Percentiles rank a stretch among this genome's conserved stretches.
phyloP scores from a whole-genome alignment of 2,329 filamentous ascomycete genomes.

The Xylariaceae sp. region DNA sequence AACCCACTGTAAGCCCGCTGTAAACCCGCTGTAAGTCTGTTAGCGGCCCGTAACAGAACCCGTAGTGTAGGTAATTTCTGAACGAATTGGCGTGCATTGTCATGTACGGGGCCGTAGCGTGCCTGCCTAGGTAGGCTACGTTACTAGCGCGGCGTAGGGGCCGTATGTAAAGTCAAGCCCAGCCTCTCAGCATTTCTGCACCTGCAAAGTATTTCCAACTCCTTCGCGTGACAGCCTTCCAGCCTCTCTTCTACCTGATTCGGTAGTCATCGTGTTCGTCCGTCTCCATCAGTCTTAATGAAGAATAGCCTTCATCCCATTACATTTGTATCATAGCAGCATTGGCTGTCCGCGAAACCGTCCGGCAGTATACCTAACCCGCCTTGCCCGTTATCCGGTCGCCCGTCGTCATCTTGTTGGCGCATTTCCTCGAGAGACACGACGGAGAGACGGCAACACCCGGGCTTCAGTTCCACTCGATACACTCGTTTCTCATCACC shows the following conservation, averaged over 20 bases:
- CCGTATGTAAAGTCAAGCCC: slow-evolving; percentile 6
- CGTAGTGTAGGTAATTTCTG: too few species aligned
- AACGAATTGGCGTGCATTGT: too few species aligned
- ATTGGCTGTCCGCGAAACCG: not conserved
- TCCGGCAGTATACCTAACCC: not conserved
- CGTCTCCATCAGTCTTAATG: not conserved
- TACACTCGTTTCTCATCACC: not conserved
- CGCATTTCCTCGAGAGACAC: not conserved
- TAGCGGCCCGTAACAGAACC: too few species aligned
- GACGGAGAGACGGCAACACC: not conserved
- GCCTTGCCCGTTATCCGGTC: not conserved
- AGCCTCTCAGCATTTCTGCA: slow-evolving; percentile 20
- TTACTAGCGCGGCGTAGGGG: too few species aligned
- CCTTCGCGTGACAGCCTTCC: slow-evolving; percentile 10
- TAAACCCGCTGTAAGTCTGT: too few species aligned
- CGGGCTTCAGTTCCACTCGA: not conserved
- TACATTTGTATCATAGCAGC: not conserved
- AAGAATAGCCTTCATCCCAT: not conserved
- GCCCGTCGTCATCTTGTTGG: not conserved
- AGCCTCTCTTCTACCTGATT: slow-evolving; percentile 5
- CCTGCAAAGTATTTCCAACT: slow-evolving; percentile 1
- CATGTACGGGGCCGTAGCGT: too few species aligned
- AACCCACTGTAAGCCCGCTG: too few species aligned
- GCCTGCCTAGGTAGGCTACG: not conserved
- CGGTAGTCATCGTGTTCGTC: not conserved